phyloP scores from a whole-genome alignment of 768 basidiomycete genomes.

The Podaxis carcinomalis region DNA sequence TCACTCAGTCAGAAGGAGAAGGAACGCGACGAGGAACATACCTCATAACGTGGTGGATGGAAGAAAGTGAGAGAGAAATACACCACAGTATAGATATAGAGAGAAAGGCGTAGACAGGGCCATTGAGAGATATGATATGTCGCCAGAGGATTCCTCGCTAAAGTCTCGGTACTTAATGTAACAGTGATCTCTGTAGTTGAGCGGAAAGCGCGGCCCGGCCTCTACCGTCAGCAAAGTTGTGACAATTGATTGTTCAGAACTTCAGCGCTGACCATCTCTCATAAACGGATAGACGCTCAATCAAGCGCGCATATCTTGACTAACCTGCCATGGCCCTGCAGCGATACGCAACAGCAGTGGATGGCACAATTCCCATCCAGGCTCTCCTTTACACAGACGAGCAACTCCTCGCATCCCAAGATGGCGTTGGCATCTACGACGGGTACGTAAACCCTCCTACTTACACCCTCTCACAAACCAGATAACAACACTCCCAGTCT shows the following conservation, averaged over 20 bases:
- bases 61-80: not conserved
- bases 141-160: not conserved
- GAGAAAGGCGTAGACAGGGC: not conserved
- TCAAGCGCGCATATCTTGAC: too few relatives aligned
- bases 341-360: constrained; percentile 51
- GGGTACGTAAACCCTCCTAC: constrained; percentile 51
- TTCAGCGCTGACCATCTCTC: not conserved
- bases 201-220: too few relatives aligned
- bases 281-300: not conserved
- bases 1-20: not conserved
- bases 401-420: constrained; percentile 66
- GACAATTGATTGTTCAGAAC: too few relatives aligned
- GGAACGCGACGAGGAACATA: not conserved
- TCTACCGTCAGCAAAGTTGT: not conserved
- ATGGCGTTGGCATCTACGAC: constrained; percentile 86
- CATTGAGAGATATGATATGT: not conserved
- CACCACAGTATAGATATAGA: not conserved
- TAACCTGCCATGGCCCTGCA: constrained; percentile 43
- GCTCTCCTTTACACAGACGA: constrained; percentile 83
- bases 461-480: constrained; percentile 15
- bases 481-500: constrained; percentile 44
- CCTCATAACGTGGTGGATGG: not conserved
- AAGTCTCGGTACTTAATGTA: constrained; percentile 5
- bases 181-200: not conserved
- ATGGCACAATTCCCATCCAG: constrained; percentile 74